Percentiles rank a stretch among this genome's conserved stretches.
Evolutionary conservation across 164 flowering plant species (phyloP).

Genomic region (Berberis thunbergii): DNA sequence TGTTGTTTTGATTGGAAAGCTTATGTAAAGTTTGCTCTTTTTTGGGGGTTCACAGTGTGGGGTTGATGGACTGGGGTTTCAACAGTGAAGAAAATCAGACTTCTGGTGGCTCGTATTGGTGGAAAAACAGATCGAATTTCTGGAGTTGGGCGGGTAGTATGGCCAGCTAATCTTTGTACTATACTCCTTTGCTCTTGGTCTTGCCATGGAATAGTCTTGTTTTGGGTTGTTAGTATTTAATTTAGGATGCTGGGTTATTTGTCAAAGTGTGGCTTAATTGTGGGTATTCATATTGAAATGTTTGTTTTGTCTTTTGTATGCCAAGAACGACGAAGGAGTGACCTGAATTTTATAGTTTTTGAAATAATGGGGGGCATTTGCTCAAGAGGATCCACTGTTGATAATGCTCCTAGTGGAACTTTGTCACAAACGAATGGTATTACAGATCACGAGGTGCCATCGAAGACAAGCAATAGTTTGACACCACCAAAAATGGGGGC

Average conservation of each 20-base stretch:
- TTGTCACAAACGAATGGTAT: slow-evolving; percentile 41
- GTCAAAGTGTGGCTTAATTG: not conserved
- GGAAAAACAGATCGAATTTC: slow-evolving; percentile 13
- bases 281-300: not conserved
- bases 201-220: slow-evolving; percentile 5
- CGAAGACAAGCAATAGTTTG: slow-evolving; percentile 18
- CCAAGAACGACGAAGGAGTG: slow-evolving; percentile 14
- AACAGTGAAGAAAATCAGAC: not conserved
- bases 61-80: slow-evolving; percentile 15
- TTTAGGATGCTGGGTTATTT: too few relatives aligned
- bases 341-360: slow-evolving; percentile 3
- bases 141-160: slow-evolving; percentile 17
- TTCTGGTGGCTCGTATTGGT: slow-evolving; percentile 4
- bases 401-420: slow-evolving; percentile 40
- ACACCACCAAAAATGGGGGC: slow-evolving; percentile 22
- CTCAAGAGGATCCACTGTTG: slow-evolving; percentile 58
- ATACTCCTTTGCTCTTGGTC: slow-evolving; percentile 1
- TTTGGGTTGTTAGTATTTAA: not conserved
- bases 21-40: not conserved
- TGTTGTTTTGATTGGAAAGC: not conserved
- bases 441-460: slow-evolving; percentile 20
- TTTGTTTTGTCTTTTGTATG: slow-evolving; percentile 2
- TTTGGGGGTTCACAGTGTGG: slow-evolving; percentile 8
- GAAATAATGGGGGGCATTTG: slow-evolving; percentile 78
- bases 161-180: slow-evolving; percentile 2